A percentile compares a stretch with the other conserved stretches of the same genome.
These are phyloP conservation scores for Xylaria palmicola DNA, from an alignment of 495 filamentous ascomycete species.

Conservation along the genomic window DNA sequence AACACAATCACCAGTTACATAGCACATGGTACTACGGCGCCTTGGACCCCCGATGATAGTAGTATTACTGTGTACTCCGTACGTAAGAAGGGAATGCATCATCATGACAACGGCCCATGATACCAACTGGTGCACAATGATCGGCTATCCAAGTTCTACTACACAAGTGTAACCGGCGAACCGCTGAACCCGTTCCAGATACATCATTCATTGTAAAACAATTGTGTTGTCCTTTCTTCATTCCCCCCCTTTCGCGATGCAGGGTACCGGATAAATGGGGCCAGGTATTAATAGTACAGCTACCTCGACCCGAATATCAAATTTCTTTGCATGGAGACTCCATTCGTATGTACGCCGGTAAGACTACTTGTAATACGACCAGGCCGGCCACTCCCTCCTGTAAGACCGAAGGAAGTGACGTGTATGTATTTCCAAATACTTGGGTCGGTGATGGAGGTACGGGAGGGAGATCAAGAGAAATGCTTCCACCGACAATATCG, in stretches of 20 bases:
- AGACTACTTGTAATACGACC: not conserved
- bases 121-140: not conserved
- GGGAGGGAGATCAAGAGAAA: not conserved
- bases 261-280: not conserved
- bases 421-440: not conserved
- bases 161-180: not conserved
- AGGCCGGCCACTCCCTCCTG: not conserved
- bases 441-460: not conserved
- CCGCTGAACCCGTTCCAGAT: not conserved
- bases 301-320: not conserved
- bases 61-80: too few species aligned
- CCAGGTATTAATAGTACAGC: too few species aligned
- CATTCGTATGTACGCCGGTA: too few species aligned
- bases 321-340: not conserved
- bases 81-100: constrained; percentile 3
- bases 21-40: too few species aligned
- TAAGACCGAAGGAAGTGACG: constrained; percentile 3
- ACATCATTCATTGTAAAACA: not conserved
- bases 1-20: not conserved
- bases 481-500: not conserved
- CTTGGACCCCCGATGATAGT: not conserved
- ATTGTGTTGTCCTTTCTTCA: too few species aligned
- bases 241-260: not conserved
- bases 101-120: not conserved
- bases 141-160: too few species aligned